Conservation (phyloP, 805 yeast genomes). For the Sugiyamaella chiloensis region DNA sequence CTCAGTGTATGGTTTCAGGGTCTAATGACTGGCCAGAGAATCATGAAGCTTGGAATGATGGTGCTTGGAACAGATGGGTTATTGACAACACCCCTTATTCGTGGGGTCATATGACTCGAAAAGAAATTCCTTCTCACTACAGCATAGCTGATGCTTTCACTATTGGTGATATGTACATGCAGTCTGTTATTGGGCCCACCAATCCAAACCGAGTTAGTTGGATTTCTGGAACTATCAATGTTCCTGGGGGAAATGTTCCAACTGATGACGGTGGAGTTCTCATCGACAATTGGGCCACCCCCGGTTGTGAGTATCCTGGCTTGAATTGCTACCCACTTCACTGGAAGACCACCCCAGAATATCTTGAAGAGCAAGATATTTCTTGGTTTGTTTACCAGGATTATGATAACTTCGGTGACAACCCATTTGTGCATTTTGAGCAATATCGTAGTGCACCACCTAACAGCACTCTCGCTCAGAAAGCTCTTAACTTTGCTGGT, state of each 20-base stretch:
- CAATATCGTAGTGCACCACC: conserved; percentile 19
- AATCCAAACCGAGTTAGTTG: conserved; percentile 28
- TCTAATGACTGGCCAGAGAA: conserved; percentile 29
- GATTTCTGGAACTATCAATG: conserved; percentile 26
- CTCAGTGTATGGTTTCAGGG: conserved; percentile 26
- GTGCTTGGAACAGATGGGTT: conserved; percentile 26
- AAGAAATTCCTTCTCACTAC: conserved; percentile 27
- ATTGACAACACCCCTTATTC: conserved; percentile 26
- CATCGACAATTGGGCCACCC: conserved; percentile 25
- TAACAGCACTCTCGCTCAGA: conserved; percentile 15
- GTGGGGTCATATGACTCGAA: conserved; percentile 24
- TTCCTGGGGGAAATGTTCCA: neutral
- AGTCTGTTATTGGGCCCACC: conserved; percentile 29
- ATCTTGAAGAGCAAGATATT: conserved; percentile 21
- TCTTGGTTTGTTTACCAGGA: conserved; percentile 28
- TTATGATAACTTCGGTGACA: conserved; percentile 24
- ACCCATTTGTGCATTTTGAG: conserved; percentile 25
- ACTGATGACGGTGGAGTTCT: conserved; percentile 24
- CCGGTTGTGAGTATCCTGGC: conserved; percentile 21
- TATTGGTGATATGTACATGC: conserved; percentile 29
- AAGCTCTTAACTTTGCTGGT: conserved; percentile 24
- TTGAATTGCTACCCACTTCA: conserved; percentile 24
- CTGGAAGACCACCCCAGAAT: conserved; percentile 28
- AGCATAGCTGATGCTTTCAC: conserved; percentile 29
- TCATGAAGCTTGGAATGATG: conserved; percentile 27